Conservation (phyloP, 2,329 filamentous ascomycete genomes). For the Talaromyces piceae region DNA sequence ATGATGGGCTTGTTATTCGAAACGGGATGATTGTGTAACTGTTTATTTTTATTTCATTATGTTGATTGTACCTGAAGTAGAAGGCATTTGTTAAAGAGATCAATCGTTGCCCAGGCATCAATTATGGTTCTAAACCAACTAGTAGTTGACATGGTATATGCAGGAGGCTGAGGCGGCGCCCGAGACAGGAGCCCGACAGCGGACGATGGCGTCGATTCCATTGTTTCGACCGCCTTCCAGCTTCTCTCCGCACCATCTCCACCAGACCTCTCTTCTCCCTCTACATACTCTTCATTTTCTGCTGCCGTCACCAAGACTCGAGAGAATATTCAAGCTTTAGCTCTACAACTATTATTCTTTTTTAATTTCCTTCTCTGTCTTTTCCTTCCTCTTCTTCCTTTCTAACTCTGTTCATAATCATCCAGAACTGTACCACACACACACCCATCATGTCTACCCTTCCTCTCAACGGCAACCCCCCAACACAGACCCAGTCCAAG, state of each 20-base stretch:
- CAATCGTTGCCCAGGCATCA: background rate
- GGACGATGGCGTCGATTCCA: background rate
- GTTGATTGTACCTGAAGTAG: too few relatives aligned
- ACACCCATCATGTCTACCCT: slow-evolving; percentile 54
- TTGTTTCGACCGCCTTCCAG: slow-evolving; percentile 9
- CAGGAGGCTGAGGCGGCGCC: background rate
- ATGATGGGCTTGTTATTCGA: background rate
- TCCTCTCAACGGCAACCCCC: slow-evolving; percentile 55
- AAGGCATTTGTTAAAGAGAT: background rate
- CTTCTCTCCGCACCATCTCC: slow-evolving; percentile 4
- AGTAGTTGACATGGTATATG: background rate
- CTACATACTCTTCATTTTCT: background rate
- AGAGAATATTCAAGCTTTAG: too few relatives aligned
- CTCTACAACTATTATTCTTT: too few relatives aligned
- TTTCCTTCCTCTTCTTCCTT: background rate
- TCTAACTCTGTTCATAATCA: slow-evolving; percentile 8
- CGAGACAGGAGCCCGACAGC: background rate
- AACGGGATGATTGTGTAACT: too few relatives aligned
- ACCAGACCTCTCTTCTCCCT: background rate
- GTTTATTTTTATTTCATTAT: background rate
- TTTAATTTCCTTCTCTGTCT: background rate
- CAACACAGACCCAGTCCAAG: slow-evolving; percentile 56
- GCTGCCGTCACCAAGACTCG: too few relatives aligned
- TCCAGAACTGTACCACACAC: background rate
- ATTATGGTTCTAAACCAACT: background rate